These are phyloP conservation scores for Heliamphora pulchella DNA, from an alignment of 179 eudicot species.

Conservation along the genomic window DNA sequence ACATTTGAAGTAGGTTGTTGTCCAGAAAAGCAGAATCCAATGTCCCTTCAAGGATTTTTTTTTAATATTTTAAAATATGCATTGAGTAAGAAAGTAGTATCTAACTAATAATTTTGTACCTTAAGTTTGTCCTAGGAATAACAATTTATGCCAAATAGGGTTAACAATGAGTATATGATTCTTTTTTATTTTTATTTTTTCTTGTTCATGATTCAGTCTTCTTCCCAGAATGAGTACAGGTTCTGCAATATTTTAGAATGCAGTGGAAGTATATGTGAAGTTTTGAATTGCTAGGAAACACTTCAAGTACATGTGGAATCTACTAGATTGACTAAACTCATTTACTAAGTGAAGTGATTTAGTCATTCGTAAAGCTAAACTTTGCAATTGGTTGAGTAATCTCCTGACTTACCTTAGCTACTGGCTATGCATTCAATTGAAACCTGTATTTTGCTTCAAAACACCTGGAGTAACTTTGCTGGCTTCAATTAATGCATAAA, in stretches of 20 bases:
- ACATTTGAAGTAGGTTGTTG: constrained; percentile 1
- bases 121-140: neutral
- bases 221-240: neutral
- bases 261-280: neutral
- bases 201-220: neutral
- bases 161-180: constrained; percentile 2
- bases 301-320: neutral
- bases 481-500: neutral
- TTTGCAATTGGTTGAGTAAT: constrained; percentile 8
- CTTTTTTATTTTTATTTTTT: neutral
- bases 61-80: neutral
- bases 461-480: neutral
- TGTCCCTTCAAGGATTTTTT: neutral
- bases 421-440: neutral
- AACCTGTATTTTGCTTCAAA: neutral
- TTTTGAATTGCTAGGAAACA: constrained; percentile 3
- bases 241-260: neutral
- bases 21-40: neutral
- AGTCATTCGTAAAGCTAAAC: neutral
- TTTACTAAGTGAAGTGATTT: neutral
- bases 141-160: neutral
- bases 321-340: neutral
- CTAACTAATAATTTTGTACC: neutral
- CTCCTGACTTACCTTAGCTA: neutral
- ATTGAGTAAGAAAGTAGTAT: neutral